Conservation (phyloP, 345 rosid species). For the Sonneratia caseolaris region DNA sequence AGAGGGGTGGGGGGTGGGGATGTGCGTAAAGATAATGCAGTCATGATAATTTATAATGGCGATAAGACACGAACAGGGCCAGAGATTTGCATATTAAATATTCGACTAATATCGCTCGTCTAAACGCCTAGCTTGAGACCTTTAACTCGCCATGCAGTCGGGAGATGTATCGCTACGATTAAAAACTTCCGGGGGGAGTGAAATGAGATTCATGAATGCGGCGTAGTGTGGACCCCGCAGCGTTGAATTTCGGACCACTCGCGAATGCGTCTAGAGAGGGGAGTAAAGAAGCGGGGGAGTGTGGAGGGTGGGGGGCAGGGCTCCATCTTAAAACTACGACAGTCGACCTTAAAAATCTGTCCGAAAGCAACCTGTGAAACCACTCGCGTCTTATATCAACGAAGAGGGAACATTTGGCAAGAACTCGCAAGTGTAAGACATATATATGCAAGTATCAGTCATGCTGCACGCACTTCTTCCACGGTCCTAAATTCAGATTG, state of each 20-base stretch:
- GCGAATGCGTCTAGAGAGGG: slow-evolving; percentile 2
- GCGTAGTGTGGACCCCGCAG: background rate
- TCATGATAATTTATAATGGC: slow-evolving; percentile 66
- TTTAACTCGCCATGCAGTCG: too few species aligned
- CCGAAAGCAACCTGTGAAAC: slow-evolving; percentile 39
- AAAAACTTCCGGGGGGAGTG: too few species aligned
- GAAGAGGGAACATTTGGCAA: too few species aligned
- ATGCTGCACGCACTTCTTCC: too few species aligned
- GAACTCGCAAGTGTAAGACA: too few species aligned
- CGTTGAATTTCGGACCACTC: slow-evolving; percentile 1
- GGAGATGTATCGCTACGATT: too few species aligned
- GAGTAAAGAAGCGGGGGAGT: slow-evolving; percentile 5
- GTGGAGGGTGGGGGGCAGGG: slow-evolving; percentile 22
- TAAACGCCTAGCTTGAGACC: too few species aligned
- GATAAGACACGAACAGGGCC: slow-evolving; percentile 25
- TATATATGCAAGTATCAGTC: too few species aligned
- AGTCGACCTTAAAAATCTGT: slow-evolving; percentile 51
- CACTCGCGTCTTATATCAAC: slow-evolving; percentile 5
- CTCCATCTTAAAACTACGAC: slow-evolving; percentile 49
- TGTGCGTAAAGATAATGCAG: slow-evolving; percentile 49
- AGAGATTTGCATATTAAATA: slow-evolving; percentile 12
- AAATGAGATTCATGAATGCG: too few species aligned
- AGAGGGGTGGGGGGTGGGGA: slow-evolving; percentile 6
- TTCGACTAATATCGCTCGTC: slow-evolving; percentile 7
- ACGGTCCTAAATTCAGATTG: too few species aligned